These are phyloP conservation scores for Sclerotinia minor DNA, from an alignment of 2,329 filamentous ascomycete species.

Conservation along the genomic window DNA sequence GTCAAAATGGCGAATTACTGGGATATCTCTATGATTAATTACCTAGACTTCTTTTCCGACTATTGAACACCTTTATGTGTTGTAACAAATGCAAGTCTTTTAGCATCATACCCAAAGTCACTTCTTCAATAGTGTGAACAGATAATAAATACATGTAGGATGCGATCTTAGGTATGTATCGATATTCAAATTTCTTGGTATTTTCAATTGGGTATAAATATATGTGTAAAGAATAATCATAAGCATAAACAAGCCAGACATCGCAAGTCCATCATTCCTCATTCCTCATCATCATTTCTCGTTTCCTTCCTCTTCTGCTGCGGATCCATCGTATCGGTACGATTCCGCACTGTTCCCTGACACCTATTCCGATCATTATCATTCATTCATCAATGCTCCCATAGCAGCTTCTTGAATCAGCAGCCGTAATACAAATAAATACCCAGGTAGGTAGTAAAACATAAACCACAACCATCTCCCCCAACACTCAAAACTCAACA, in stretches of 20 bases:
- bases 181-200: constrained; percentile 5
- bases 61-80: not conserved
- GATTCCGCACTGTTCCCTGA: not conserved
- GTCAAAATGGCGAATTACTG: not conserved
- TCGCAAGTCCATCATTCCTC: not conserved
- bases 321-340: not conserved
- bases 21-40: too few species aligned
- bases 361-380: not conserved
- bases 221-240: constrained; percentile 9
- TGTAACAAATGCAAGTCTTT: too few species aligned
- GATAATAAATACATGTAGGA: accelerated
- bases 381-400: not conserved
- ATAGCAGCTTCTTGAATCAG: too few species aligned
- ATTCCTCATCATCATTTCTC: not conserved
- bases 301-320: not conserved
- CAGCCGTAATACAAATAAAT: not conserved
- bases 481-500: not conserved
- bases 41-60: too few species aligned
- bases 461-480: not conserved
- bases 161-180: not conserved
- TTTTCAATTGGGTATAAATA: constrained; percentile 20
- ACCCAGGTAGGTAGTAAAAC: not conserved
- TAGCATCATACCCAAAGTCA: too few species aligned
- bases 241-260: constrained; percentile 5
- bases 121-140: too few species aligned